Percentiles rank a stretch among this genome's conserved stretches.
Conservation (phyloP, 148 eudicot genomes). For the Camellia sinensis region DNA sequence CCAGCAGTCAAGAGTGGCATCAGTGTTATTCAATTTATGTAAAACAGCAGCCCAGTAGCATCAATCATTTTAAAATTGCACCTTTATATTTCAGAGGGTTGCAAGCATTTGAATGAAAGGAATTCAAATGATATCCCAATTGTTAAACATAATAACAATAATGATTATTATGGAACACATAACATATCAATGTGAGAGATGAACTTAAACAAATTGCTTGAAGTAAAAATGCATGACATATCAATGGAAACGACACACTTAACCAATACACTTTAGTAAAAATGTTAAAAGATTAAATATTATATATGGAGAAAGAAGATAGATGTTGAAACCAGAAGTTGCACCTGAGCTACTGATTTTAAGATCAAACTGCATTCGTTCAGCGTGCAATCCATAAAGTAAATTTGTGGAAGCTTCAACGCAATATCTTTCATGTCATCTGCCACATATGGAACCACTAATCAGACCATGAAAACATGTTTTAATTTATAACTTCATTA, state of each 20-base stretch:
- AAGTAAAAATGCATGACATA: not conserved
- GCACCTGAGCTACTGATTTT: slow-evolving; percentile 58
- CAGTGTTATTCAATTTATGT: not conserved
- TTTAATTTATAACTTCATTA: not conserved
- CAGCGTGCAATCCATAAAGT: slow-evolving; percentile 75
- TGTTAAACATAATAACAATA: not conserved
- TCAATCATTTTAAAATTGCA: not conserved
- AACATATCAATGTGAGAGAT: not conserved
- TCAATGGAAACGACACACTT: not conserved
- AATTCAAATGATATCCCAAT: not conserved
- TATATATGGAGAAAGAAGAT: not conserved
- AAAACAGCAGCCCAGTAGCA: not conserved
- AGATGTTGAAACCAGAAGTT: slow-evolving; percentile 9
- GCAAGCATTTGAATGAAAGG: not conserved
- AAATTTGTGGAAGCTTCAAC: slow-evolving; percentile 61
- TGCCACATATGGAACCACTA: slow-evolving; percentile 44
- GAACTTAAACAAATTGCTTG: not conserved
- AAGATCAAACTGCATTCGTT: slow-evolving; percentile 83
- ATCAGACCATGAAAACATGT: slow-evolving; percentile 1
- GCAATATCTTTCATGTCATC: slow-evolving; percentile 40
- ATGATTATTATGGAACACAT: not conserved
- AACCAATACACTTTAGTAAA: not conserved
- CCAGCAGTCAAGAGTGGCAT: not conserved
- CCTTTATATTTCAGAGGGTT: not conserved
- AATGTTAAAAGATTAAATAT: not conserved